Conservation (phyloP, 2,329 filamentous ascomycete species). For the Diaporthe nobilis region DNA sequence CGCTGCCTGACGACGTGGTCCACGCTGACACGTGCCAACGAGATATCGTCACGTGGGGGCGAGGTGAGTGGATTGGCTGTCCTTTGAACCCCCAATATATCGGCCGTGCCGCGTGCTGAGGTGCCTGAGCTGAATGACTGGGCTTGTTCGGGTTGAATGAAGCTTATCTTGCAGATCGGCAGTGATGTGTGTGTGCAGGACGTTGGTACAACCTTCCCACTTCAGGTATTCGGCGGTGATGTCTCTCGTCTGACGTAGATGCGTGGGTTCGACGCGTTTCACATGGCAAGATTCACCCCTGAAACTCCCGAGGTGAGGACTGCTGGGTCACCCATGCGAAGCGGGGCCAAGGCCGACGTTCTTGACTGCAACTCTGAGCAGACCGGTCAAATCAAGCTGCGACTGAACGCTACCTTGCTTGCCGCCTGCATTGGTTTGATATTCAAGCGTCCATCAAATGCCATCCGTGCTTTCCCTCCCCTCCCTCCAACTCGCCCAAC, state of each 20-base stretch:
- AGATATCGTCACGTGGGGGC: not conserved
- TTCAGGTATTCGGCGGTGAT: not conserved
- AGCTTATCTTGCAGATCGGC: constrained; percentile 10
- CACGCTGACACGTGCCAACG: constrained; percentile 16
- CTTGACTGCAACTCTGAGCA: constrained; percentile 9
- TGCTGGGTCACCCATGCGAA: constrained; percentile 3
- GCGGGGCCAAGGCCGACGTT: not conserved
- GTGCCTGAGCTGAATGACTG: not conserved
- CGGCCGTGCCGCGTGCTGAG: no score
- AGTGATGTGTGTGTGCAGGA: not conserved
- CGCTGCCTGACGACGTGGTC: constrained; percentile 6
- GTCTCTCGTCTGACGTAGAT: not conserved
- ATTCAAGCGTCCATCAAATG: not conserved
- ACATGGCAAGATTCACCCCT: constrained; percentile 1
- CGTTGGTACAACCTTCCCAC: not conserved
- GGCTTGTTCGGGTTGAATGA: not conserved
- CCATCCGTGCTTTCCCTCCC: not conserved
- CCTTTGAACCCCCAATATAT: not conserved
- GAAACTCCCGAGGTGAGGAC: constrained; percentile 2
- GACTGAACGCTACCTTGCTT: not conserved
- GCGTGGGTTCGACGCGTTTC: not conserved
- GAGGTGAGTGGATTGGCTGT: constrained; percentile 13
- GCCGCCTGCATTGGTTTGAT: not conserved
- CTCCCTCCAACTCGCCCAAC: not conserved
- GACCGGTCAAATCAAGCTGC: not conserved